Evolutionary conservation across 192 early-diverging fungal species (phyloP), one percentile per base, ranked within the genome.

Genomic region (Gonapodya prolifera): DNA sequence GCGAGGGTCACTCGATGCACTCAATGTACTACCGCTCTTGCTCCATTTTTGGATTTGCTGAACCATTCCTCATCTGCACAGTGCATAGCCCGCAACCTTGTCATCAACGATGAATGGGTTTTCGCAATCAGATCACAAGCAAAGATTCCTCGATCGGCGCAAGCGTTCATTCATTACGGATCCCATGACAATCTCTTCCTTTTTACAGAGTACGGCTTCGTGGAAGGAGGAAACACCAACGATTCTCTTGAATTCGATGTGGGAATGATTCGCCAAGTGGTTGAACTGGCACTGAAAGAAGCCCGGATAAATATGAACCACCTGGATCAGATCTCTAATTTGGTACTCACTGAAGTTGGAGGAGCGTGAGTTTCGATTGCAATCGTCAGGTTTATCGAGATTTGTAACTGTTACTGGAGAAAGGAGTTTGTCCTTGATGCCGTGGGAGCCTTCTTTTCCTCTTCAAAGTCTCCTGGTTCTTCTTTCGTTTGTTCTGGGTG

Each of bases 121-220:
- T 84, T 81, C 61, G 34, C 71, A 35, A 82, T 84, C 32, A 35
- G 33, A 1, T 71, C 83, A 23, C 23, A 79, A n/a, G n/a, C 33
- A 23, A 70, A 28, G 0, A 35, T 34, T 35, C n/a, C 1, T 28
- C 36, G 77, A 32, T 80, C 80, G 2, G 36, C 13, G 1, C 77
- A 84, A 71, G 82, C 77, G 1, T 84, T 84, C 36, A 84, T 84
- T 18, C 45, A 82, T 1, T 84, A 84, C 45, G 83, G 83, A 0
- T 35, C 83, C 17, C 83, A 84, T 69, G 81, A 82, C 77, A 83
- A 83, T 77, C 71, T 75, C 23, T 82, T 81, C 34, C 79, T 83
- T 32, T 69, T 83, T 18, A 80, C 75, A 1, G 82, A 83, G 35
- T 83, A 83, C 77, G 82, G 82, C 1, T 83, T 83, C 75, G 76